Conservation (phyloP, 768 basidiomycete genomes). For the Paxillus rubicundulus region DNA sequence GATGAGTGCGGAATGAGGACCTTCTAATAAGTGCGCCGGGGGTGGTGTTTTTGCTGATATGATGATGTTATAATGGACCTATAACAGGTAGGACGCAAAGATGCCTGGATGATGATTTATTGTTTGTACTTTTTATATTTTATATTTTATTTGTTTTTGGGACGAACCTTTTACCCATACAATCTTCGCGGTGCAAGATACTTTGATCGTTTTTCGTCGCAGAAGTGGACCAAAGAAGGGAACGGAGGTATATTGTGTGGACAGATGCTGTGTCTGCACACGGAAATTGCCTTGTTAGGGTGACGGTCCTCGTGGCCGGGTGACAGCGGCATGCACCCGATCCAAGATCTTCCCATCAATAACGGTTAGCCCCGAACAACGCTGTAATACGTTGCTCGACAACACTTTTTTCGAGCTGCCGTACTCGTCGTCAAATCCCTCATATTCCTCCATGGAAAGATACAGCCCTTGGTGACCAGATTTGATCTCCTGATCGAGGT, state of each 20-base stretch:
- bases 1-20: conserved; percentile 26
- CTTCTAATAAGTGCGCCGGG: conserved; percentile 33
- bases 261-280: conserved; percentile 23
- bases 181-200: conserved; percentile 28
- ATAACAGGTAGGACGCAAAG: conserved; percentile 19
- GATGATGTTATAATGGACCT: conserved; percentile 22
- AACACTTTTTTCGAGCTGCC: too few relatives aligned
- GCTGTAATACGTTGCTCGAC: too few relatives aligned
- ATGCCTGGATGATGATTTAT: conserved; percentile 14
- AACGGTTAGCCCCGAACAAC: too few relatives aligned
- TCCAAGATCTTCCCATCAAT: too few relatives aligned
- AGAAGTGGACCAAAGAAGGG: conserved; percentile 14
- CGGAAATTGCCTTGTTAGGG: conserved; percentile 30
- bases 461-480: too few relatives aligned
- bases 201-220: conserved; percentile 10
- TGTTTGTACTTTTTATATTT: too few relatives aligned
- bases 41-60: conserved; percentile 27
- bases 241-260: conserved; percentile 6
- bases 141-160: too few relatives aligned
- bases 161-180: conserved; percentile 14
- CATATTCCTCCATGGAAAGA: too few relatives aligned
- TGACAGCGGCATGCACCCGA: too few relatives aligned
- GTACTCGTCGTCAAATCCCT: too few relatives aligned
- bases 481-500: too few relatives aligned
- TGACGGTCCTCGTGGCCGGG: too few relatives aligned